Base-by-base conservation (phyloP, 2,329 filamentous ascomycete species). In the Davidsoniella eucalypti region DNA sequence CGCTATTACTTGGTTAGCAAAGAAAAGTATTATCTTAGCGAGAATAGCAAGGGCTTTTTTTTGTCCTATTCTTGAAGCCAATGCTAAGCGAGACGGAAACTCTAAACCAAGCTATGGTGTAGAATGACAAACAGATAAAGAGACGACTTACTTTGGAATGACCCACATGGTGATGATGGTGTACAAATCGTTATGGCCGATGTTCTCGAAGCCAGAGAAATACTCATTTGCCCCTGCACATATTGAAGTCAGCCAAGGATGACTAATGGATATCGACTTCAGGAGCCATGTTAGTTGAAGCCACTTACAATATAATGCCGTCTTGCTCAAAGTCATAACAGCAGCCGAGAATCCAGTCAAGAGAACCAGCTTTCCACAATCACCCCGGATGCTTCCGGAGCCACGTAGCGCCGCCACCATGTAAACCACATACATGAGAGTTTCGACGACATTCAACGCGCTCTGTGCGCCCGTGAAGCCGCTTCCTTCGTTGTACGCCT, bases 391-490 rank as follows among this genome's bases (percentile, higher is more conserved):
- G 55, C 57, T 60, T 9, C 52, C 56, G 10, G 55, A 57, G 5
- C 39, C 58, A n/a, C 56, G 56, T 38, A 54, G 49, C 59, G 56
- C 50, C 47, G 57, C 49, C 53, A 56, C 59, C 60, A 67, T 58
- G 78, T 90, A 64, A 66, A 68, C 50, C 66, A 63, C 29, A 61
- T 88, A 90, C 58, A 80, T 70, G 33, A 67, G 51, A 2, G 75
- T 78, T 69, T 92, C 85, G 49, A 84, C 57, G 5, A 76, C 63
- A 60, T 90, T 92, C 56, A 88, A 61, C 5, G 69, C 58, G 25
- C 73, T 74, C 69, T 94, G 87, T 37, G 86, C 85, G 40, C 72
- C 75, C 0, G 84, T 84, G 65, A 93, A 94, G 36, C 87, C 86
- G 60, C 80, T 78, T 18, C 70, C 63, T 14, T 70, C 70, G 54